Percentiles rank a stretch among this genome's conserved stretches.
Conservation (phyloP, 257 asterid genomes). For the Solanum microdontum region DNA sequence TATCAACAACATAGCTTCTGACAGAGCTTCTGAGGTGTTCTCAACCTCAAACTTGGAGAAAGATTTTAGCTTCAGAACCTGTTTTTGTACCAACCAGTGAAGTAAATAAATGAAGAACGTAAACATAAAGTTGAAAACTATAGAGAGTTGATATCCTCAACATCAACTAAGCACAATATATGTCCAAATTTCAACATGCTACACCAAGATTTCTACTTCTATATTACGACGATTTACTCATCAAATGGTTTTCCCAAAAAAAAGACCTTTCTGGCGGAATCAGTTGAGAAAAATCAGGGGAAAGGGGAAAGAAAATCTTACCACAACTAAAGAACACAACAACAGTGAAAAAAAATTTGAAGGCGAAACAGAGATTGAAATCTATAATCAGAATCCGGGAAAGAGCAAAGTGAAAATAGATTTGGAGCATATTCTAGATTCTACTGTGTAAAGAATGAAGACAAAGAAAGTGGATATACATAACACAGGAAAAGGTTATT, state of each 20-base stretch:
- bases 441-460: too few species aligned
- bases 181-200: neutral
- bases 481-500: too few species aligned
- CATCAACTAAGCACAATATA: neutral
- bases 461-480: too few species aligned
- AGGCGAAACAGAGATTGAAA: too few species aligned
- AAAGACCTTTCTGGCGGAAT: slow-evolving; percentile 62
- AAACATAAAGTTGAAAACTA: neutral
- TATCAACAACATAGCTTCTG: slow-evolving; percentile 61
- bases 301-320: too few species aligned
- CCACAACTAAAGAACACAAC: too few species aligned
- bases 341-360: too few species aligned
- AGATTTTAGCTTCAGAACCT: slow-evolving; percentile 71
- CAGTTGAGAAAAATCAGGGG: slow-evolving; percentile 13
- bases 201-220: neutral
- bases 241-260: neutral
- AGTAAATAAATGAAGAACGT: neutral
- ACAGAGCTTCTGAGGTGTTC: slow-evolving; percentile 66
- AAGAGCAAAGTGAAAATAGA: too few species aligned
- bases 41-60: slow-evolving; percentile 51
- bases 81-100: neutral
- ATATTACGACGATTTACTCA: too few species aligned
- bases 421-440: too few species aligned
- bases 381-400: too few species aligned
- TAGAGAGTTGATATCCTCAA: too few species aligned